Percentiles rank a stretch among this genome's conserved stretches.
Conservation (phyloP, 2,329 filamentous ascomycete genomes). For the Penicillium verrucosum region DNA sequence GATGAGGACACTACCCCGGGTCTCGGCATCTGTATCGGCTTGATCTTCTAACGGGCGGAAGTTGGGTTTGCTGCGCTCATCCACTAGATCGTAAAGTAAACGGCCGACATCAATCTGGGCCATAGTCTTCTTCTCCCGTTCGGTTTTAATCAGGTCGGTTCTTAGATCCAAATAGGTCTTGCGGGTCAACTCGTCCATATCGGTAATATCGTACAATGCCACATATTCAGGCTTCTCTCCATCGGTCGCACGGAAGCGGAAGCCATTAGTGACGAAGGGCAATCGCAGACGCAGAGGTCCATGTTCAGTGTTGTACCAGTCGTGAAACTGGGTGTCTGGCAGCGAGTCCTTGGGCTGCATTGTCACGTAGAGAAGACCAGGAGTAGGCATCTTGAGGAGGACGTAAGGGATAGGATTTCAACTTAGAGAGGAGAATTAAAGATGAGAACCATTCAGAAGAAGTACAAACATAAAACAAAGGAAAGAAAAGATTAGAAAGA, state of each 20-base stretch:
- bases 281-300: conserved; percentile 76
- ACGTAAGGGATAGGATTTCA: not conserved
- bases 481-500: not conserved
- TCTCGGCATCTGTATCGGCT: conserved; percentile 54
- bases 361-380: conserved; percentile 77
- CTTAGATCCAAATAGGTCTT: conserved; percentile 58
- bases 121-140: conserved; percentile 60
- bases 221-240: conserved; percentile 64
- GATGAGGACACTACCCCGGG: conserved; percentile 58
- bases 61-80: conserved; percentile 53
- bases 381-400: conserved; percentile 37
- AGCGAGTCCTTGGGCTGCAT: conserved; percentile 73
- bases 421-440: not conserved
- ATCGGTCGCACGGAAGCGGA: conserved; percentile 72
- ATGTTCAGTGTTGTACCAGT: conserved; percentile 95
- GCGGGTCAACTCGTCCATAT: conserved; percentile 67
- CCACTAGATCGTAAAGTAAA: conserved; percentile 66
- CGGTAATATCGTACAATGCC: conserved; percentile 76
- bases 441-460: not conserved
- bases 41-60: conserved; percentile 61
- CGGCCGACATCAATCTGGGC: conserved; percentile 66
- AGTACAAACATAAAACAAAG: not conserved
- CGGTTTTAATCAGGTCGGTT: conserved; percentile 51
- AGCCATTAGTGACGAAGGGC: conserved; percentile 70
- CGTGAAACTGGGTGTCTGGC: conserved; percentile 70